A percentile compares a stretch with the other conserved stretches of the same genome.
Conservation (phyloP, 2,329 filamentous ascomycete genomes). For the Mycosphaerella arachidis region DNA sequence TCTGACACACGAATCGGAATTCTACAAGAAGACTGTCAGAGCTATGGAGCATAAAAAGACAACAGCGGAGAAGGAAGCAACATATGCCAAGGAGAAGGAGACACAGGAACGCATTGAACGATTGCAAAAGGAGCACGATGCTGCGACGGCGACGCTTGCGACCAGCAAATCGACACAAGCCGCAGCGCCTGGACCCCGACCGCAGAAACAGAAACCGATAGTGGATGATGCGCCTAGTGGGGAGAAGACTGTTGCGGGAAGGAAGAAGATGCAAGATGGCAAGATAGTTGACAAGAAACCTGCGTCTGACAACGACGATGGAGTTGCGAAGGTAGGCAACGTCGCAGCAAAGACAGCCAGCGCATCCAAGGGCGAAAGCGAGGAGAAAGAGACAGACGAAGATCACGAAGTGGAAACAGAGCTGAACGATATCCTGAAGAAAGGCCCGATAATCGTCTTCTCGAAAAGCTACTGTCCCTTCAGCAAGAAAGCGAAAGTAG, state of each 20-base stretch:
- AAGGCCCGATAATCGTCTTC: conserved; percentile 64
- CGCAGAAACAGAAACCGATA: conserved; percentile 62
- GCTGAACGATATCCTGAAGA: conserved; percentile 10
- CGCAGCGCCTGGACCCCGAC: conserved; percentile 37
- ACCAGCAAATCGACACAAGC: conserved; percentile 10
- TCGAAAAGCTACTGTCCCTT: conserved; percentile 90
- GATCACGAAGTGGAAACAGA: conserved; percentile 64
- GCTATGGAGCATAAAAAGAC: conserved; percentile 49
- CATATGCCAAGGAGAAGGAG: conserved; percentile 27
- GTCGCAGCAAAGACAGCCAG: conserved; percentile 34
- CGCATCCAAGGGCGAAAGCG: conserved; percentile 34
- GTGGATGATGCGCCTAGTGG: conserved; percentile 41
- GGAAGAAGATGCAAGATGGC: conserved; percentile 47
- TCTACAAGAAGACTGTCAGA: conserved; percentile 53
- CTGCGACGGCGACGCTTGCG: conserved; percentile 19
- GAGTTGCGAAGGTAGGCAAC: conserved; percentile 45
- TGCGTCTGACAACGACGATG: conserved; percentile 36
- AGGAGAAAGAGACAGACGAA: conserved; percentile 49
- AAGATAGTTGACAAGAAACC: conserved; percentile 32
- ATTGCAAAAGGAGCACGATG: conserved; percentile 32
- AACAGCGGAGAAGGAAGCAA: conserved; percentile 28
- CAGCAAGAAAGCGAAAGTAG: conserved; percentile 73
- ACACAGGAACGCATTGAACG: conserved; percentile 26
- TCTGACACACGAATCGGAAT: conserved; percentile 49
- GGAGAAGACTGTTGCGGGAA: conserved; percentile 47